Evolutionary conservation across 2,329 filamentous ascomycete genomes (phyloP).

Genomic region (Helotiales sp.): DNA sequence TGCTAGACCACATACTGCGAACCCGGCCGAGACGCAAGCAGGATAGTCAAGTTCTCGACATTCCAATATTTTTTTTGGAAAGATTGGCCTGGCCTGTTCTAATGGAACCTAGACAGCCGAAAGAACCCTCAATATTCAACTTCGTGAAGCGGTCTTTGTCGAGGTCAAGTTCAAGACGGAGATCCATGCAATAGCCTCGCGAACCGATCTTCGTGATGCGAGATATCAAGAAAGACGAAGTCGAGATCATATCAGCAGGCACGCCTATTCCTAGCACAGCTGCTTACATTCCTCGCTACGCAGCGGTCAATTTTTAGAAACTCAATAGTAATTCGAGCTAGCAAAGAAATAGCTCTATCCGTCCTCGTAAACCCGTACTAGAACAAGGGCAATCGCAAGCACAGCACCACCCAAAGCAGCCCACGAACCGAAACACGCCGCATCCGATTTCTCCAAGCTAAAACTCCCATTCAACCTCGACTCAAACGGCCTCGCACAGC

Average conservation of each 20-base stretch:
- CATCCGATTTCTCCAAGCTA: conserved; percentile 20
- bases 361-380: neutral
- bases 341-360: too few species aligned
- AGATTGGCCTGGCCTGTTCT: too few species aligned
- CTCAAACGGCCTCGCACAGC: neutral
- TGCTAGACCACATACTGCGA: neutral
- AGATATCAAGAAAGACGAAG: neutral
- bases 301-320: conserved; percentile 18
- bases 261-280: neutral
- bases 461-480: neutral
- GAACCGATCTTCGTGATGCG: conserved; percentile 3
- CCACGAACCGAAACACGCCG: conserved; percentile 30
- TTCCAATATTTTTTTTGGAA: neutral
- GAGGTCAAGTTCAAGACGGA: neutral
- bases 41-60: neutral
- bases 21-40: neutral
- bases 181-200: neutral
- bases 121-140: neutral
- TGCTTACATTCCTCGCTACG: conserved; percentile 27
- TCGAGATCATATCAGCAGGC: conserved; percentile 5
- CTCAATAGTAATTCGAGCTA: neutral
- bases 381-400: neutral
- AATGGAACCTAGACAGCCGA: neutral
- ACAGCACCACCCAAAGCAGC: conserved; percentile 3
- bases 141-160: conserved; percentile 4